A percentile compares a stretch with the other conserved stretches of the same genome.
Conservation (phyloP, 2,329 filamentous ascomycete genomes). For the Colletotrichum sp. region DNA sequence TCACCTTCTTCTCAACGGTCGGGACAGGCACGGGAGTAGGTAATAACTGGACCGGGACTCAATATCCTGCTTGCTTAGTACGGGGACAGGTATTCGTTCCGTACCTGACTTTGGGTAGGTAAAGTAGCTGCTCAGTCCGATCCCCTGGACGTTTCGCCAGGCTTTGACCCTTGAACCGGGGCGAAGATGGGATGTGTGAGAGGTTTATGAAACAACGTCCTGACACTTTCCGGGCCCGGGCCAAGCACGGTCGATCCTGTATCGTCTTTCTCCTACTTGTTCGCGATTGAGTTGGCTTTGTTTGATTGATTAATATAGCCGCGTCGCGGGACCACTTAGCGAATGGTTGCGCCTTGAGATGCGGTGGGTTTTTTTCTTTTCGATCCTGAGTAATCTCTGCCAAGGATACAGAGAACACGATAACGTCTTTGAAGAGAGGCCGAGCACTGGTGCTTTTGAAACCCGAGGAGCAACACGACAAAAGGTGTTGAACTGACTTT, state of each 20-base stretch:
- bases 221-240: slow-evolving; percentile 20
- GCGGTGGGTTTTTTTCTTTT: neutral
- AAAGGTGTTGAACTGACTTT: neutral
- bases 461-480: neutral
- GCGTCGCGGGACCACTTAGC: neutral
- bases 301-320: neutral
- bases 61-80: neutral
- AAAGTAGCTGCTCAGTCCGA: neutral
- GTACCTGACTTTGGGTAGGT: neutral
- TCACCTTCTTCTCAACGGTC: neutral
- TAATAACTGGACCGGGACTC: neutral
- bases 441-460: neutral
- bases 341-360: neutral
- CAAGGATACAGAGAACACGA: neutral
- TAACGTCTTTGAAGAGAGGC: neutral
- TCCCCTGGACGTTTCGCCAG: neutral
- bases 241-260: slow-evolving; percentile 11
- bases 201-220: slow-evolving; percentile 24
- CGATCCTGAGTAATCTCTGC: neutral
- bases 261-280: neutral
- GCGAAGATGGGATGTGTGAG: slow-evolving; percentile 19
- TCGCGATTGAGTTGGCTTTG: neutral
- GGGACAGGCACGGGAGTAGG: neutral
- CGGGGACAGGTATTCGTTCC: neutral
- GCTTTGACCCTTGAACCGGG: neutral